Evolutionary conservation across 495 filamentous ascomycete species (phyloP).

Genomic region (Chaetomidium leptoderma): DNA sequence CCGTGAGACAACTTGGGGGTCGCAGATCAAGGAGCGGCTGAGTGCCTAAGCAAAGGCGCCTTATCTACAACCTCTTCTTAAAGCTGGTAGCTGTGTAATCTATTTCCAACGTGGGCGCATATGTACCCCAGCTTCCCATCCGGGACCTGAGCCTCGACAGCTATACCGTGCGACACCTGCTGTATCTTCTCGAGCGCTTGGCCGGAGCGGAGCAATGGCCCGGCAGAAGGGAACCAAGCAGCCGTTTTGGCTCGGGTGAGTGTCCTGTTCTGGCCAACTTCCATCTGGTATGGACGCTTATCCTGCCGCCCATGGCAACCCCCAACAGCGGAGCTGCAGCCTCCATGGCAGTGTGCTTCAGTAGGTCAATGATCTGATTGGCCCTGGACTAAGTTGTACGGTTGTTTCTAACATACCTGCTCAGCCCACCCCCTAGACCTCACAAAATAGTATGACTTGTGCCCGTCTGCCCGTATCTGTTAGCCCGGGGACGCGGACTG

Average conservation of each 20-base stretch:
- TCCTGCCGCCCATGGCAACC: background rate
- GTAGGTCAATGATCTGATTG: constrained; percentile 23
- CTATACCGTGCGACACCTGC: background rate
- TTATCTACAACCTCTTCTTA: background rate
- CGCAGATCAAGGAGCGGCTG: background rate
- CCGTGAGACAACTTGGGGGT: background rate
- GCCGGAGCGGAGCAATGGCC: constrained; percentile 10
- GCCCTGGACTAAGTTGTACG: background rate
- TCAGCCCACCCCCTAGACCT: constrained; percentile 39
- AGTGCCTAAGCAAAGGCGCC: background rate
- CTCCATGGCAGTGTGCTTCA: constrained; percentile 42
- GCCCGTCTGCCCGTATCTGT: background rate
- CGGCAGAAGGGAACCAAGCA: constrained; percentile 25
- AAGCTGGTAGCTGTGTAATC: background rate
- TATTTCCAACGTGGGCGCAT: constrained; percentile 4
- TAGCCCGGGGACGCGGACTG: background rate
- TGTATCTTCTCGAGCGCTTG: background rate
- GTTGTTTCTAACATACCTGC: background rate
- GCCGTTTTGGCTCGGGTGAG: constrained; percentile 36
- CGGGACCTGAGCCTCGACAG: no score
- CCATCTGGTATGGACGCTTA: background rate
- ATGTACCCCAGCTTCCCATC: background rate
- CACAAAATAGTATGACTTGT: constrained; percentile 36
- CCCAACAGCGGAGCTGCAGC: constrained; percentile 35
- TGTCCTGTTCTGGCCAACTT: background rate